Base-by-base conservation (phyloP, 2,329 filamentous ascomycete genomes). In the Didymella segeticola region DNA sequence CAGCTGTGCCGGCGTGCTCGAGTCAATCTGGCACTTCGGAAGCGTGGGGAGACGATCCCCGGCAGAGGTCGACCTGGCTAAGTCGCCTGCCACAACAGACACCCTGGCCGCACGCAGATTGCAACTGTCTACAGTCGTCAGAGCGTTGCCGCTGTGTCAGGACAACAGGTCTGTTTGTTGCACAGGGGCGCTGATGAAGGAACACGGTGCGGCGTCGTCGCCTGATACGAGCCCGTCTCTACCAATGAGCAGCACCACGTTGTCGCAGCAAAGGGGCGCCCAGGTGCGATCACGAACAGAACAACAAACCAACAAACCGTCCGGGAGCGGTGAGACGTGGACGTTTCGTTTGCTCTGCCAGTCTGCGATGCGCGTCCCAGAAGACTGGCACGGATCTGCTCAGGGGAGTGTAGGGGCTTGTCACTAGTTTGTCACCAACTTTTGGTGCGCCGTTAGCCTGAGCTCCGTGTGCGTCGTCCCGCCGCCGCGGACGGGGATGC, bases 381-480 rank as follows among this genome's bases (percentile, higher is more conserved):
- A 36, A 41, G 53, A 20, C 47, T 67, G 67, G 66, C 62, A 64
- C 62, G 42, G 66, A 69, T 70, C 65, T 65, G 48, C 68, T 62
- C 63, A 65, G 48, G 64, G 47, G 47, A 43, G 47, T 43, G 39
- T 29, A 37, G 25, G 67, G 67, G 64, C 63, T 53, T 61, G 63
- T 58, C 53, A 51, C 52, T 49, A 47, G 27, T 30, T 30, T 41
- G 47, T 56, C 43, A 48, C 55, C 62, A 67, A 52, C 51, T 59
- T 57, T 25, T 63, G 58, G 61, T 54, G 62, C 55, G 56, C 55
- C 59, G 60, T 62, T 72, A 69, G 67, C 55, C 58, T 55, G 47
- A 47, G 53, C 58, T 63, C 67, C 67, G 67, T 66, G 63, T 70
- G 64, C 53, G 53, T 66, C 61, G 61, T 71, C 65, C 69, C 69